Evolutionary conservation across 768 basidiomycete species (phyloP).

Genomic region (Candolleomyces aberdarensis): DNA sequence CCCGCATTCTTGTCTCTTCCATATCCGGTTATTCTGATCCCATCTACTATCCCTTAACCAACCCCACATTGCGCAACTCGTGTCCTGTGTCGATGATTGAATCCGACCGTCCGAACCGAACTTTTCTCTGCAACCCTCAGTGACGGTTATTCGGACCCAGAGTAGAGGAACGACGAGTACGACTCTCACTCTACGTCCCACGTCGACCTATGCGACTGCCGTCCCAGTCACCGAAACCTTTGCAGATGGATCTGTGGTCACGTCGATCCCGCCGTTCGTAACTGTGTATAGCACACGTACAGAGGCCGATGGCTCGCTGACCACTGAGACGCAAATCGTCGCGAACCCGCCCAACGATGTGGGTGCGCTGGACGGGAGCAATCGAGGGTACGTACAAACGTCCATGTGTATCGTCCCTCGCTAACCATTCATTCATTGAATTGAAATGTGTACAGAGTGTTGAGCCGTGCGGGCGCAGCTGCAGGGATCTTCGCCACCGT

Average conservation of each 20-base stretch:
- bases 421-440: background rate
- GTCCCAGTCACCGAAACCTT: constrained; percentile 38
- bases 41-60: no score
- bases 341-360: constrained; percentile 42
- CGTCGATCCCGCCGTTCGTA: constrained; percentile 43
- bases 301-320: constrained; percentile 38
- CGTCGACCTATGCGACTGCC: constrained; percentile 43
- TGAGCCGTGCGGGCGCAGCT: background rate
- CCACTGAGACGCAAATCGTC: constrained; percentile 51
- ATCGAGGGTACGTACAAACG: constrained; percentile 22
- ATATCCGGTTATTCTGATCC: no score
- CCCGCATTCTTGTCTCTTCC: background rate
- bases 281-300: constrained; percentile 47
- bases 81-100: background rate
- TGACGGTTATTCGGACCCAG: constrained; percentile 3
- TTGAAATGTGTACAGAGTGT: background rate
- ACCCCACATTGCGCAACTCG: background rate
- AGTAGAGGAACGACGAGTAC: constrained; percentile 2
- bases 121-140: constrained; percentile 3
- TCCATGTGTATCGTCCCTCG: background rate
- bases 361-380: background rate
- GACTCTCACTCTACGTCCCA: constrained; percentile 37
- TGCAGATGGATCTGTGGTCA: constrained; percentile 31
- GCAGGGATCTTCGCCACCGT: background rate
- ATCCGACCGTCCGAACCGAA: background rate